phyloP scores from a whole-genome alignment of 768 basidiomycete genomes.

The Pleurotus tuoliensis region DNA sequence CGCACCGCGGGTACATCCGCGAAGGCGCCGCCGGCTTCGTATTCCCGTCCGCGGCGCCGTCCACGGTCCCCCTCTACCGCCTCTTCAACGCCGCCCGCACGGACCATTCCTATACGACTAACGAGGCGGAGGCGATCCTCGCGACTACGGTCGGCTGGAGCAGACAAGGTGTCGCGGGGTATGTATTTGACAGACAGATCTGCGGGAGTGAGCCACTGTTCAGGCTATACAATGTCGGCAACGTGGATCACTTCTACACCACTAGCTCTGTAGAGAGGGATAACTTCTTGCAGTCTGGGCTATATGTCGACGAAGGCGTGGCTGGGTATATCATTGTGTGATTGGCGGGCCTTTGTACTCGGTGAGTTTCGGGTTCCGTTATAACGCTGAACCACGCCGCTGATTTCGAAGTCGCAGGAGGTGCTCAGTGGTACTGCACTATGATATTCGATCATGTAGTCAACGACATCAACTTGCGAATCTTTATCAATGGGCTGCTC shows the following conservation, averaged over 20 bases:
- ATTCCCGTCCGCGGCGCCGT: background rate
- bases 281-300: constrained; percentile 1
- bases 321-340: constrained; percentile 13
- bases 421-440: too few species aligned
- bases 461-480: too few species aligned
- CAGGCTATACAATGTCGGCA: constrained; percentile 14
- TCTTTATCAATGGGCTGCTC: too few species aligned
- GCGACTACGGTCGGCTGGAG: constrained; percentile 7
- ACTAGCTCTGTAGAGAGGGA: constrained; percentile 14
- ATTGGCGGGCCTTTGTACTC: too few species aligned
- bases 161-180: constrained; percentile 17
- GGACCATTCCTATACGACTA: background rate
- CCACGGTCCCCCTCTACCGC: background rate
- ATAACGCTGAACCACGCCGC: too few species aligned
- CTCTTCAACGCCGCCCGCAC: background rate
- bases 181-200: constrained; percentile 9
- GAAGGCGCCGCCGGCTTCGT: background rate
- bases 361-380: too few species aligned
- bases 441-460: too few species aligned
- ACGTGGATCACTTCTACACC: constrained; percentile 23
- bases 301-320: constrained; percentile 14
- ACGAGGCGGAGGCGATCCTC: constrained; percentile 10
- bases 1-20: background rate
- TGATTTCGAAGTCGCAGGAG: too few species aligned
- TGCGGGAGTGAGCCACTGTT: constrained; percentile 17